Evolutionary conservation across 768 basidiomycete species (phyloP), one percentile per base, ranked within the genome.

Genomic region (Lactarius evosmus): DNA sequence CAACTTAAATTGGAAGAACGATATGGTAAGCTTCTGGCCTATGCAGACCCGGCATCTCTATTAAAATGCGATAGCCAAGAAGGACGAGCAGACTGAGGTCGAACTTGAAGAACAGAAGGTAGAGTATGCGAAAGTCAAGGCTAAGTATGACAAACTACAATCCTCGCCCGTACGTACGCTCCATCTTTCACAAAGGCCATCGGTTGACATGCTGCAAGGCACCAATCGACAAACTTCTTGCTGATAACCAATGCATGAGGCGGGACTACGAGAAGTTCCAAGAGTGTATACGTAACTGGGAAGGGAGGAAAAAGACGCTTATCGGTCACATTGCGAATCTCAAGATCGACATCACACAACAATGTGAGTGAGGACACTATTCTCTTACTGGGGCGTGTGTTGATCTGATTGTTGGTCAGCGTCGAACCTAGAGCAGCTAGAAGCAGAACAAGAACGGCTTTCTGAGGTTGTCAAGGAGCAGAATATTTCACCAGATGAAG

Each of bases 401-500:
- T 58, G 17, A 53, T 44, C 25, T 19, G 53, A 51, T 38, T 14
- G 11, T 36, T 46, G 33, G 19, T 32, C 34, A 69, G 63, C 50
- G 19, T 59, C 62, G 44, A 82, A 86, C 60, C 77, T 93, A 40
- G 84, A 86, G 46, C 79, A 83, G 52, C 79, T 91, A 36, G 83
- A 83, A 66, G 73, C 75, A 30, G 91, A 95, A 69, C 83, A 89
- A 67, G 78, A 79, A 29, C 82, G 80, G 60, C 79, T 95, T 29
- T 76, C 78, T 9, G 79, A 82, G 0, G 82, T 87, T 2, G 91
- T 98, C 32, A 87, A 87, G 70, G 84, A 78, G 34, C 97, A 99
- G 74, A 95, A 97, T 71, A 81, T 99, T 50, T 85, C 91, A 1
- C 89, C 91, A 0, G 93, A 95, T 74, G 95, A 99, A 75, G 93